Evolutionary conservation across 805 yeast species (phyloP).

Genomic region (Sugiyamaella lignohabitans): DNA sequence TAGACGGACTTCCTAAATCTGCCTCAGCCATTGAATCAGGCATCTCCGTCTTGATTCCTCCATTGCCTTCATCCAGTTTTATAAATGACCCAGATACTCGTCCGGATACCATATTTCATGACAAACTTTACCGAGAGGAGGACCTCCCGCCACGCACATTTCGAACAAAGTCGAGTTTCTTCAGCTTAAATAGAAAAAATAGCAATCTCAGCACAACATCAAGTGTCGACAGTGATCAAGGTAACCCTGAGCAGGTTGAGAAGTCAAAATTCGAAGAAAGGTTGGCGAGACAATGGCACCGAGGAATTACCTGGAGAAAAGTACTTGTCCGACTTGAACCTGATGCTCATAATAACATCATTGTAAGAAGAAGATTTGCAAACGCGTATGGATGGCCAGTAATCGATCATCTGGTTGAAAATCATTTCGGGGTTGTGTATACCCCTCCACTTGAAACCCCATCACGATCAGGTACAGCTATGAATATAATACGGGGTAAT

Average conservation of each 20-base stretch:
- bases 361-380: conserved; percentile 81
- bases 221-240: neutral
- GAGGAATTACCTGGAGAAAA: conserved; percentile 80
- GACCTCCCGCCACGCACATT: conserved; percentile 57
- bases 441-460: neutral
- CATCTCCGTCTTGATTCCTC: conserved; percentile 68
- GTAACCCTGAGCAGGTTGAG: conserved; percentile 24
- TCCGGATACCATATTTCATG: conserved; percentile 70
- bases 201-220: conserved; percentile 4
- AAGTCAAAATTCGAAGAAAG: conserved; percentile 54
- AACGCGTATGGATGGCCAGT: conserved; percentile 96
- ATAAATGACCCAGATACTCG: conserved; percentile 62
- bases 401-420: conserved; percentile 67
- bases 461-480: neutral
- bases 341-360: conserved; percentile 91
- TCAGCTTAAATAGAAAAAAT: neutral
- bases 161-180: conserved; percentile 12
- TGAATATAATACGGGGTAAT: neutral
- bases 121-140: conserved; percentile 57
- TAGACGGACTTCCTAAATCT: conserved; percentile 41
- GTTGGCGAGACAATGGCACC: conserved; percentile 86
- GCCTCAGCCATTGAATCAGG: conserved; percentile 78
- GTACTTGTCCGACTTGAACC: conserved; percentile 80
- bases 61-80: conserved; percentile 64
- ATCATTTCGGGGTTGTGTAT: conserved; percentile 61